Evolutionary conservation across 495 filamentous ascomycete genomes (phyloP).

Genomic region (Aspergillus sclerotiicarbonarius): DNA sequence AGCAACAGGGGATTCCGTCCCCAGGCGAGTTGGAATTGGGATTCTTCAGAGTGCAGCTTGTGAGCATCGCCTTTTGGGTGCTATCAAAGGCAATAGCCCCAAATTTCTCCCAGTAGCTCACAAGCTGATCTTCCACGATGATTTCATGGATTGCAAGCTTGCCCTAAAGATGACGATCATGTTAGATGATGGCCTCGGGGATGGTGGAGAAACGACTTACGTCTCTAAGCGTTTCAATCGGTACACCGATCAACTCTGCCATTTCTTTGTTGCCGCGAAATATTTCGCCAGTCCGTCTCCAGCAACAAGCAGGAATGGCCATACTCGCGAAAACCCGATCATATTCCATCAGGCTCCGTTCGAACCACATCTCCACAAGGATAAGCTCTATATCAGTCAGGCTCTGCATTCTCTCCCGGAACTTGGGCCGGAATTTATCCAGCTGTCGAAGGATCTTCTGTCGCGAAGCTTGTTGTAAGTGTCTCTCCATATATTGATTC

Average conservation of each 20-base stretch:
- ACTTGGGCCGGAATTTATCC: slow-evolving; percentile 90
- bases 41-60: slow-evolving; percentile 87
- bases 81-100: slow-evolving; percentile 97
- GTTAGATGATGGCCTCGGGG: slow-evolving; percentile 1
- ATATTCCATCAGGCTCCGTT: slow-evolving; percentile 90
- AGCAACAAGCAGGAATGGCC: slow-evolving; percentile 97
- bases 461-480: slow-evolving; percentile 74
- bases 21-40: slow-evolving; percentile 69
- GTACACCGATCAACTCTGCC: slow-evolving; percentile 93
- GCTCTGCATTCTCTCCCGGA: slow-evolving; percentile 88
- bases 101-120: slow-evolving; percentile 99
- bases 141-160: slow-evolving; percentile 96
- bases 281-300: slow-evolving; percentile 95
- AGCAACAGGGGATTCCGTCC: slow-evolving; percentile 86
- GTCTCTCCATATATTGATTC: slow-evolving; percentile 82
- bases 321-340: slow-evolving; percentile 98
- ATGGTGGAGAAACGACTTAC: slow-evolving; percentile 50
- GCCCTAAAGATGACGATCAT: slow-evolving; percentile 55
- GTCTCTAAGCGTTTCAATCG: slow-evolving; percentile 85
- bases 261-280: slow-evolving; percentile 98
- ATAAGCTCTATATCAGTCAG: slow-evolving; percentile 91
- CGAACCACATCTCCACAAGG: slow-evolving; percentile 98
- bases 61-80: slow-evolving; percentile 94
- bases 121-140: slow-evolving; percentile 86
- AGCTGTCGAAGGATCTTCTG: slow-evolving; percentile 87